Conservation (phyloP, 78 protist genomes). For the Ministeria vibrans region DNA sequence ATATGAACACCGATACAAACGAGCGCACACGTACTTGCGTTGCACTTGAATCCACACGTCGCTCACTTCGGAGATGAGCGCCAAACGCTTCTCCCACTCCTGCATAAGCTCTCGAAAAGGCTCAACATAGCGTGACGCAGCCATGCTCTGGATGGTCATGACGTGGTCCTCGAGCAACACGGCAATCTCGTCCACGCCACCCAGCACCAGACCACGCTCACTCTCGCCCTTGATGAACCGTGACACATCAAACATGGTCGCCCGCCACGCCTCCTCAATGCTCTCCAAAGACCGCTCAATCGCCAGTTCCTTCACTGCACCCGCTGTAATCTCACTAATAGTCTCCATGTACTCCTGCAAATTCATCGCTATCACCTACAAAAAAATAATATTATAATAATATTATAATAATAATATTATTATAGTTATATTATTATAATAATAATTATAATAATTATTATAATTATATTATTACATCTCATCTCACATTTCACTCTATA, state of each 20-base stretch:
- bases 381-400: too few relatives aligned
- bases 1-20: too few relatives aligned
- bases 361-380: slow-evolving; percentile 64
- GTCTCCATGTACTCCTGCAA: slow-evolving; percentile 36
- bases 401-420: too few relatives aligned
- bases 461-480: too few relatives aligned
- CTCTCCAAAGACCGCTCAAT: slow-evolving; percentile 57
- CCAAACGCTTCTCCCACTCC: slow-evolving; percentile 73
- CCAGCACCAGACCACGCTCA: slow-evolving; percentile 44
- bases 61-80: slow-evolving; percentile 55
- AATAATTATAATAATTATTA: too few relatives aligned
- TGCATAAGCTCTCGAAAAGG: slow-evolving; percentile 48
- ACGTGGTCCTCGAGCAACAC: slow-evolving; percentile 64
- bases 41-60: slow-evolving; percentile 72
- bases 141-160: slow-evolving; percentile 61
- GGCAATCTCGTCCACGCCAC: slow-evolving; percentile 59
- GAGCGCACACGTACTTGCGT: too few relatives aligned
- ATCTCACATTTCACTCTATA: too few relatives aligned
- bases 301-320: slow-evolving; percentile 59
- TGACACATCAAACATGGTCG: slow-evolving; percentile 29
- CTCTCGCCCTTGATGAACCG: slow-evolving; percentile 32
- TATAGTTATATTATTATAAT: too few relatives aligned
- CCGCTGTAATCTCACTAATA: slow-evolving; percentile 54
- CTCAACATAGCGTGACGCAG: slow-evolving; percentile 38
- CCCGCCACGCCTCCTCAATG: slow-evolving; percentile 61